These are phyloP conservation scores for Eragrostis nindensis DNA, from an alignment of 176 grass and related monocot species.

Conservation along the genomic window DNA sequence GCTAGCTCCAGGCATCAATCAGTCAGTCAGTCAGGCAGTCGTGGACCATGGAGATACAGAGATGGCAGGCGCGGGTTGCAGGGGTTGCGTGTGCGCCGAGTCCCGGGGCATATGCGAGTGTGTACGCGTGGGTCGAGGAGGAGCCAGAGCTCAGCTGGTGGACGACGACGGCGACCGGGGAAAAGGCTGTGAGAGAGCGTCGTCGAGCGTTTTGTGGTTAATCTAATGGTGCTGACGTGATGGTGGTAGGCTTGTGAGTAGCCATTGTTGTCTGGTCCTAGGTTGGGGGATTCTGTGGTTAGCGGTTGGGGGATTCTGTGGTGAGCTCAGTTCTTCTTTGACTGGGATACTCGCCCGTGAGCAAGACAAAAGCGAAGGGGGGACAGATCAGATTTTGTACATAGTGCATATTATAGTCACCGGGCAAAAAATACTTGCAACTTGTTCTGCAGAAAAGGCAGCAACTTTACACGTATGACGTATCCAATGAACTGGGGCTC, in stretches of 20 bases:
- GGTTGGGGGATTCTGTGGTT: not conserved
- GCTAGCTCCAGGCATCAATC: conserved; percentile 26
- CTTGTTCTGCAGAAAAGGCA: not conserved
- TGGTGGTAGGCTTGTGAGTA: not conserved
- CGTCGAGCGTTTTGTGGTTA: not conserved
- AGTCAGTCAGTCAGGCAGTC: conserved; percentile 13
- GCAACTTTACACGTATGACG: too few species aligned
- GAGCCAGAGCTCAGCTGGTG: not conserved
- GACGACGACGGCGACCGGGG: not conserved
- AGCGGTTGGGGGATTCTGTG: not conserved
- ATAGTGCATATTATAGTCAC: too few species aligned
- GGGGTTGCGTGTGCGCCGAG: conserved; percentile 42
- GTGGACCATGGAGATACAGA: not conserved
- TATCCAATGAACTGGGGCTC: too few species aligned
- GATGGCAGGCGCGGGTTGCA: not conserved
- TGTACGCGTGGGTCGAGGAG: not conserved
- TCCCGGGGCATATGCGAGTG: conserved; percentile 10
- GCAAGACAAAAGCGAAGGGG: not conserved
- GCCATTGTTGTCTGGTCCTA: conserved; percentile 41
- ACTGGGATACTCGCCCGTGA: not conserved
- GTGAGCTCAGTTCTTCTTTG: conserved; percentile 9
- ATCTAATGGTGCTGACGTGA: not conserved
- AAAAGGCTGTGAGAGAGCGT: conserved; percentile 4
- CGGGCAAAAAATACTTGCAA: not conserved
- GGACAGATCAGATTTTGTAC: not conserved